A percentile compares a stretch with the other conserved stretches of the same genome.
phyloP scores from a whole-genome alignment of 2,329 filamentous ascomycete genomes.

The Aspergillus japonicus region DNA sequence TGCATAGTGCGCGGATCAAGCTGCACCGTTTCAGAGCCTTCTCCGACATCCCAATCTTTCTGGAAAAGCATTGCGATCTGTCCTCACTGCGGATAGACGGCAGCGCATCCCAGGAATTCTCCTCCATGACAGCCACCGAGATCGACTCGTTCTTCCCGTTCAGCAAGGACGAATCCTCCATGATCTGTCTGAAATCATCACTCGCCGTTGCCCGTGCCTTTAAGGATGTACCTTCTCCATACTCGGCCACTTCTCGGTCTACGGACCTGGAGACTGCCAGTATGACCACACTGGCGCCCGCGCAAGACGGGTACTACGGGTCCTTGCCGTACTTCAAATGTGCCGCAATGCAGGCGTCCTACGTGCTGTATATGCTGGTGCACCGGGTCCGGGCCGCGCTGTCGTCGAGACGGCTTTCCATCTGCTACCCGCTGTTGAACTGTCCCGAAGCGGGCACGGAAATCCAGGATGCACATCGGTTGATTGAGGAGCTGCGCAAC shows the following conservation, averaged over 20 bases:
- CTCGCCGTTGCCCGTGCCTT: conserved; percentile 20
- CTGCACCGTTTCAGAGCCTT: conserved; percentile 28
- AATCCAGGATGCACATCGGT: conserved; percentile 22
- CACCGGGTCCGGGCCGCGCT: conserved; percentile 22
- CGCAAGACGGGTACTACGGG: conserved; percentile 9
- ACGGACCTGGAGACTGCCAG: neutral
- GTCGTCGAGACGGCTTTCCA: conserved; percentile 13
- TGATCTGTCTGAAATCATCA: conserved; percentile 26
- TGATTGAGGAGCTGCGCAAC: conserved; percentile 24
- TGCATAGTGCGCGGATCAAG: conserved; percentile 20
- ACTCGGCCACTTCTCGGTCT: neutral
- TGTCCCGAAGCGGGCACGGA: conserved; percentile 21
- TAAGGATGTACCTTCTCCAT: conserved; percentile 17
- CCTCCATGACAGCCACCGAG: neutral
- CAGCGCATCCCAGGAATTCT: neutral
- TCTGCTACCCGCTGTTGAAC: conserved; percentile 23
- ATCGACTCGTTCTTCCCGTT: conserved; percentile 22
- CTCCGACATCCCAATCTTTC: conserved; percentile 25
- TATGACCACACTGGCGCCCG: neutral
- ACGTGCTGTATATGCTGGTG: conserved; percentile 25
- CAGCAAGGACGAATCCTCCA: conserved; percentile 24
- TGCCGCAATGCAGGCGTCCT: conserved; percentile 25
- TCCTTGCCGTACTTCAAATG: conserved; percentile 25
- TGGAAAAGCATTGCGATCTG: conserved; percentile 25
- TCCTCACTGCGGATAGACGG: neutral